Evolutionary conservation across 805 yeast species (phyloP), one percentile per base, ranked within the genome.

Genomic region (Candida saitoana): DNA sequence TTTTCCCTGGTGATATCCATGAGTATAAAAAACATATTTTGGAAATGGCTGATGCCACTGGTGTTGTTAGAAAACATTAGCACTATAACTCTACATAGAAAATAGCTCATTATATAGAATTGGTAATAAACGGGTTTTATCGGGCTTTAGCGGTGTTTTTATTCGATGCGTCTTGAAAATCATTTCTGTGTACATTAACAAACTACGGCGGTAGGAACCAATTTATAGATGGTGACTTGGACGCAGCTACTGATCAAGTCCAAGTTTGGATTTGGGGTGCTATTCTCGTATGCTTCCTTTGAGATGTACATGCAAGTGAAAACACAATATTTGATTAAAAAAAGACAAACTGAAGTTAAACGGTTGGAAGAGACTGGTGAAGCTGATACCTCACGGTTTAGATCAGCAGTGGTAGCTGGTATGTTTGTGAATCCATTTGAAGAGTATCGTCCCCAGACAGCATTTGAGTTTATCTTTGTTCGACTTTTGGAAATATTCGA

Each of bases 1-100:
- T 82, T 62, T 87, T 87, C 69, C 73, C 74, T 12, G 99, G 99
- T 52, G 71, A 75, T 45, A 93, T 93, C 52, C 78, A 82, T 50
- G 98, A 80, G 54, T 93, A 93, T 68, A 93, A 89, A 76, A 84
- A 84, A 65, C 86, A 88, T 54, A 90, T 91, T 55, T 73, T 91
- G 56, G 74, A 76, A 27, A 66, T 76, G 50, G 96, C 98, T 4
- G 84, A 81, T 58, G 76, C 74, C 15, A 76, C 87, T 2, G 99
- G 99, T 67, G 96, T 91, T 42, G 96, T 91, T n/a, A 81, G 83
- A 55, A 79, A 76, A 58, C 97, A 91, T 62, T 89, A 54, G 43
- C n/a, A n/a, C n/a, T n/a, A n/a, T n/a, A n/a, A n/a, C n/a, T n/a
- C n/a, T n/a, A n/a, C n/a, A n/a, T n/a, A n/a, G n/a, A n/a, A n/a